Evolutionary conservation across 345 rosid genomes (phyloP), one percentile per base, ranked within the genome.

Genomic region (Citrus inodora): DNA sequence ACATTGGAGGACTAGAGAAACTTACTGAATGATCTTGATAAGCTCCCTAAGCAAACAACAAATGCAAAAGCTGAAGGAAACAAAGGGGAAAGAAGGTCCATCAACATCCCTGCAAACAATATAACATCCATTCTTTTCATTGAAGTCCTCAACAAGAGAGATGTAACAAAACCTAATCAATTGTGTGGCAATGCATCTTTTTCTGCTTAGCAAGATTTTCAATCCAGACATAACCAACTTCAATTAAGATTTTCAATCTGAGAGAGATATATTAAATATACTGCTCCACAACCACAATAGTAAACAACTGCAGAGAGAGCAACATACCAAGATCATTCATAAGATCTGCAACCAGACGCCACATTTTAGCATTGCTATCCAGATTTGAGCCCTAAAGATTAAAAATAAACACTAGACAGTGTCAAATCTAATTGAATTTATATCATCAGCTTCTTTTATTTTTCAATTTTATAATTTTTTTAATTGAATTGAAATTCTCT

Each of bases 271-370:
- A 61, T 58, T 64, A 51, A 60, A 46, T 11, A 27, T 22, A 37
- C 16, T 40, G 3, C 56, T 35, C 74, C 67, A 63, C 24, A 73
- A 72, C 8, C 28, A 59, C 21, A 71, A 17, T 42, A 32, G n/a
- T 46, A 59, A 28, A 60, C 19, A 78, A 0, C 14, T 6, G 25
- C 19, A 25, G 30, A 62, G 33, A 35, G 53, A 58, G 37, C 51
- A 70, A 74, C 87, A 83, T 85, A 95, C 98, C 98, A 9, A 95
- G 89, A 85, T 95, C 98, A 73, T 95, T 95, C 98, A 92, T 93
- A 78, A 95, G 86, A 84, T 95, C 98, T 14, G 98, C 98, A 58
- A 93, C 94, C 88, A 93, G 81, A 74, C 98, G 95, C 98, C 98
- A 95, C 95, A 87, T 91, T 91, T 93, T 95, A 58, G 98, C 98